Evolutionary conservation across 2,329 filamentous ascomycete species (phyloP), one percentile per base, ranked within the genome.

Genomic region (Xylaria sp.): DNA sequence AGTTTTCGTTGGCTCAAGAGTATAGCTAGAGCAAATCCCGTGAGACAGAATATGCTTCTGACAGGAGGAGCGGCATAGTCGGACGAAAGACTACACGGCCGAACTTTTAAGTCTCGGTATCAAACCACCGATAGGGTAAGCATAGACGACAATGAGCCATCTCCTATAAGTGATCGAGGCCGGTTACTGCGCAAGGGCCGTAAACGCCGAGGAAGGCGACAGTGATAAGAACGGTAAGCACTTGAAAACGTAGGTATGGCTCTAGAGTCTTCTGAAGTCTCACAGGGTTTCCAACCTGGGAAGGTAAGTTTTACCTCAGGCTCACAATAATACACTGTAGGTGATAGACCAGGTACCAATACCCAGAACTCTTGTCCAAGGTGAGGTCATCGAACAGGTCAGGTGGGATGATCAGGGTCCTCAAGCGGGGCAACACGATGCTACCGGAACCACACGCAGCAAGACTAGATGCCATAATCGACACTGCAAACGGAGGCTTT

Each of bases 381-480:
- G 68, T 70, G 70, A 72, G 70, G 70, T 72, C 70, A 72, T 70
- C 68, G 68, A 72, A 62, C 50, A 69, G 68, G 68, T 72, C 70
- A 72, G 70, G 70, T 72, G 70, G 70, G 70, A 72, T 72, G 68
- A 70, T 72, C 70, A 70, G 70, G 70, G 70, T 70, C 65, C 68
- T 69, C 60, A 66, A 70, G 70, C 65, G 70, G 70, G 66, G 70
- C 68, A 62, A 48, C 64, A 67, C 68, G 65, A 71, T 71, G 65
- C 58, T 65, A 71, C 68, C 58, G 68, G 65, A 70, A 70, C 68
- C 70, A 68, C 68, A 68, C 65, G 18, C 65, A 25, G 58, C 58
- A 68, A 68, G 59, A 63, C 67, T 63, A 63, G 66, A 61, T 59
- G 55, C 54, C 65, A 63, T 63, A 66, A 62, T 66, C 48, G 35